Conservation (phyloP, 352 stramenopile species). For the Pythium vanterpoolii region DNA sequence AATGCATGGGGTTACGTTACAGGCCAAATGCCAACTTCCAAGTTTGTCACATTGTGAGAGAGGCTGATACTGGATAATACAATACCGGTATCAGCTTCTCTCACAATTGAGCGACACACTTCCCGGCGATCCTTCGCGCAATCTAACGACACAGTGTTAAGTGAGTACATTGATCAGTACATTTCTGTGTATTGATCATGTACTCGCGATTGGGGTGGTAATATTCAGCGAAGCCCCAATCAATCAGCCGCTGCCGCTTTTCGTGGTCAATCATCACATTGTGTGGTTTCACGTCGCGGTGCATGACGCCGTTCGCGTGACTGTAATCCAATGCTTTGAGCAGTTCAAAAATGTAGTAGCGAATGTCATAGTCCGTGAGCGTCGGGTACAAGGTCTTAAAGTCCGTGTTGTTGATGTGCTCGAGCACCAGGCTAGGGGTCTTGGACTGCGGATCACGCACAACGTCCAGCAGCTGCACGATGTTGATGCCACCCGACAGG, state of each 20-base stretch:
- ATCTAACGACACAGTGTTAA: too few species aligned
- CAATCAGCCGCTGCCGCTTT: constrained; percentile 97
- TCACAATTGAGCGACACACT: too few species aligned
- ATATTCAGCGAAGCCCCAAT: constrained; percentile 99
- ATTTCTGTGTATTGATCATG: too few species aligned
- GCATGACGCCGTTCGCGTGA: constrained; percentile 99
- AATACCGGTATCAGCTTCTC: too few species aligned
- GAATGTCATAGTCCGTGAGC: constrained; percentile 97
- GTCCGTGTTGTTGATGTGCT: constrained; percentile 99
- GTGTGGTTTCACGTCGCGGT: constrained; percentile 99
- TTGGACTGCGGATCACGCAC: constrained; percentile 98
- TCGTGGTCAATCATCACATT: constrained; percentile 99
- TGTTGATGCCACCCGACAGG: constrained; percentile 97
- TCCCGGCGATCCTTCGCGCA: too few species aligned
- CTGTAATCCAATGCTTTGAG: constrained; percentile 97
- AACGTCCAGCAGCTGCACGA: constrained; percentile 99
- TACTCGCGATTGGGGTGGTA: constrained; percentile 98
- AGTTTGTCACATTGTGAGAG: too few species aligned
- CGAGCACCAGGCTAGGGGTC: constrained; percentile 97
- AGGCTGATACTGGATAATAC: too few species aligned
- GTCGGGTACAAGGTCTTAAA: constrained; percentile 99
- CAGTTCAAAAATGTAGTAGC: constrained; percentile 99
- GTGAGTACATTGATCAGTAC: too few species aligned
- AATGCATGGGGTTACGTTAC: too few species aligned
- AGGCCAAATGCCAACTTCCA: too few species aligned